Evolutionary conservation across 2,329 filamentous ascomycete genomes (phyloP), one percentile per base, ranked within the genome.

Genomic region (Phialophora tarda): DNA sequence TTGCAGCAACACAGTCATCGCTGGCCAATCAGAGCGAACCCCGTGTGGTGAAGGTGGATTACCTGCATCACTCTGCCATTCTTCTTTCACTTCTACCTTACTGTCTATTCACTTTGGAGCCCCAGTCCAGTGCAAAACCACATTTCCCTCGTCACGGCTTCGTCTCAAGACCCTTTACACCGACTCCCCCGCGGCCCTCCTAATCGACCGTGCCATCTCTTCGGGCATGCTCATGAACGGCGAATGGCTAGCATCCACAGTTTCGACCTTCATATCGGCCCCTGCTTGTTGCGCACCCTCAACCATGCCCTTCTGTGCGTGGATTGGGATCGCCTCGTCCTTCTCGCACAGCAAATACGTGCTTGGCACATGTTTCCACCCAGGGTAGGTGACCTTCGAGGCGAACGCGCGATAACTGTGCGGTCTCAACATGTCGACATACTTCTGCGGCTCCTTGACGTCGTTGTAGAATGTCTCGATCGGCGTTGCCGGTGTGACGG

Each of bases 321-420:
- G 57, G 21, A 76, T 23, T 23, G 75, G 77, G 54, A 81, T 77
- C 3, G 79, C 79, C 28, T 72, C 71, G 61, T 82, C 80, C 17
- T 74, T 65, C 64, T 76, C 74, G 66, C 79, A 82, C n/a, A 79
- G 59, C 11, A 82, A 68, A 67, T 80, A 82, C 12, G 78, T 79
- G 30, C 71, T 75, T 1, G 78, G 76, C 26, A 82, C 75, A 51
- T 77, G 69, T 61, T 74, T 78, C 74, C 76, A 82, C 0, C 77
- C 78, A 17, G 75, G 76, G 41, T 77, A 76, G 0, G 73, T 76
- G 12, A 76, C 62, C 17, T 63, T 68, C 10, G 63, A 75, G 32
- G 66, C 65, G 51, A 78, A 75, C 2, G 75, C 73, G 0, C 59
- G 69, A 60, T 73, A 74, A 8, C 75, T 72, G 51, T 78, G 77